phyloP scores from a whole-genome alignment of 345 rosid genomes.

The Gossypium longicalyx region DNA sequence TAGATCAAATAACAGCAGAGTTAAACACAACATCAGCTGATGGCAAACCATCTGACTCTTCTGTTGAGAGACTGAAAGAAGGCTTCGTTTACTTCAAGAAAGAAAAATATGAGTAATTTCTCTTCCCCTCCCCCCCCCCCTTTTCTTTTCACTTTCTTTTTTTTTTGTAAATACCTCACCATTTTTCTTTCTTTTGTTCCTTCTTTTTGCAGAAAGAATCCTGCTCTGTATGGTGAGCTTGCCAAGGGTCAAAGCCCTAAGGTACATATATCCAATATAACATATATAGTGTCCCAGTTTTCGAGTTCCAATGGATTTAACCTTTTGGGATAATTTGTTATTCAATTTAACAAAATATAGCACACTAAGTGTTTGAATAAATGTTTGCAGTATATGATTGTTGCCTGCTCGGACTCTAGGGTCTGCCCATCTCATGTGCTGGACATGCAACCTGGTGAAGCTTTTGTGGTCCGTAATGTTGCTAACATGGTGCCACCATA shows the following conservation, averaged over 20 bases:
- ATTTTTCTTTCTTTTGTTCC: background rate
- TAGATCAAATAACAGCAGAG: conserved; percentile 67
- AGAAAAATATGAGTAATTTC: conserved; percentile 75
- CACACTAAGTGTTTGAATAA: background rate
- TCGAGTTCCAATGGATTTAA: background rate
- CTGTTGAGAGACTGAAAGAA: conserved; percentile 55
- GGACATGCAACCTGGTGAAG: conserved; percentile 87
- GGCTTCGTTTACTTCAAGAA: conserved; percentile 82
- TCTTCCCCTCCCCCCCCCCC: background rate
- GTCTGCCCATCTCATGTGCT: conserved; percentile 92
- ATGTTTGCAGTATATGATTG: conserved; percentile 72
- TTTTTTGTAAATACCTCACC: background rate
- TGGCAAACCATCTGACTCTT: conserved; percentile 30
- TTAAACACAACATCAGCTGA: conserved; percentile 33
- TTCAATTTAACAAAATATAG: background rate
- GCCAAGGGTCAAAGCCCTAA: background rate
- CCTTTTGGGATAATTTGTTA: background rate
- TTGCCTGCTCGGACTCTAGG: conserved; percentile 93
- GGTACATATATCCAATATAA: background rate
- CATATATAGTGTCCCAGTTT: background rate
- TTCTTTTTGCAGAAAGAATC: background rate
- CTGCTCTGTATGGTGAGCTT: background rate
- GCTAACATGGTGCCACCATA: conserved; percentile 85
- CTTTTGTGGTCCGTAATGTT: conserved; percentile 81
- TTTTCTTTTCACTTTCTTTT: background rate